Conservation (phyloP, 768 basidiomycete genomes). For the Phallus indusiatus region DNA sequence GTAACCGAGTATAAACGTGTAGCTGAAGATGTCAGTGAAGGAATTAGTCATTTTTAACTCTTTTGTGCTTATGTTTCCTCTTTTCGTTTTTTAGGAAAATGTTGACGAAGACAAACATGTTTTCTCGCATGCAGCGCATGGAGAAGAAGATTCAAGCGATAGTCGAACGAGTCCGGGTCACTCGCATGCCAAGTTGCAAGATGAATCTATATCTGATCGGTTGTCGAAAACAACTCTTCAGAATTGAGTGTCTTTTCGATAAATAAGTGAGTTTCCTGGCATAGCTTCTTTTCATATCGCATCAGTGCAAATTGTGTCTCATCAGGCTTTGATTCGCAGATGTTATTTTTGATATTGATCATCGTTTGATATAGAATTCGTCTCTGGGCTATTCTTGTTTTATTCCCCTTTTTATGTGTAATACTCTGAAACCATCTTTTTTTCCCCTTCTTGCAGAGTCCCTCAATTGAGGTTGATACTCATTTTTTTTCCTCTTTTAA, state of each 20-base stretch:
- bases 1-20: constrained; percentile 70
- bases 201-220: not conserved
- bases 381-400: no score
- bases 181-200: not conserved
- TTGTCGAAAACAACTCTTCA: constrained; percentile 4
- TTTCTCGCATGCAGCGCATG: constrained; percentile 1
- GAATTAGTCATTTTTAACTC: not conserved
- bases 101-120: constrained; percentile 12
- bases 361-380: no score
- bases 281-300: not conserved
- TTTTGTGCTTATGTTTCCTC: not conserved
- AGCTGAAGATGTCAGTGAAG: constrained; percentile 49
- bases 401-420: no score
- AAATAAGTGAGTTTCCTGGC: not conserved
- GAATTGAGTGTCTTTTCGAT: not conserved
- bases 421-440: no score
- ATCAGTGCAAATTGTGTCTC: not conserved
- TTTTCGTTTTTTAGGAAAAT: constrained; percentile 5
- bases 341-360: no score
- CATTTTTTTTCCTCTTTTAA: no score
- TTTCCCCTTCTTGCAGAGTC: no score
- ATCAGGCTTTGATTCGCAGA: not conserved
- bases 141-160: not conserved
- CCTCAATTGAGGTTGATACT: no score
- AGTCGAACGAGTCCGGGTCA: not conserved